Conservation (phyloP, 495 filamentous ascomycete genomes). For the Penicillium chermesinum region DNA sequence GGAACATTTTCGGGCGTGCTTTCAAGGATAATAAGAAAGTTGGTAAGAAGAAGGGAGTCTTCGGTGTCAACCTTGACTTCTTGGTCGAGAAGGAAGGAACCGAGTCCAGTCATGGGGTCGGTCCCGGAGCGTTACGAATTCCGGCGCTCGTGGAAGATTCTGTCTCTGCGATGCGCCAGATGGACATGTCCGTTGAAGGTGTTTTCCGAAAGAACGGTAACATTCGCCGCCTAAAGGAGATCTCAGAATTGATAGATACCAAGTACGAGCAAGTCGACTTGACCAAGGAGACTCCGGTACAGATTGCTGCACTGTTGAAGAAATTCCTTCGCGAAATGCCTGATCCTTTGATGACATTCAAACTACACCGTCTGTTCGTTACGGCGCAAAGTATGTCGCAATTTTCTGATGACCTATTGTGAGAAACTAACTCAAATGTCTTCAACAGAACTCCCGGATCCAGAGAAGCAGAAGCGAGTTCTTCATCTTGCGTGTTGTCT, state of each 20-base stretch:
- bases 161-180: constrained; percentile 88
- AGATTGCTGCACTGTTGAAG: constrained; percentile 90
- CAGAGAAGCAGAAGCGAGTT: constrained; percentile 74
- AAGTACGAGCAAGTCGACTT: constrained; percentile 78
- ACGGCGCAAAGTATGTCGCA: constrained; percentile 68
- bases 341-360: constrained; percentile 91
- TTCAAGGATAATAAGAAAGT: constrained; percentile 79
- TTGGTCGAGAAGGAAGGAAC: constrained; percentile 91
- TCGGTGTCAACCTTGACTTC: constrained; percentile 76
- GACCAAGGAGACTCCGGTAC: constrained; percentile 78
- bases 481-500: constrained; percentile 92
- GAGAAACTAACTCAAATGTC: constrained; percentile 20
- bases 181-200: constrained; percentile 98
- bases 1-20: constrained; percentile 95
- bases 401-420: background rate
- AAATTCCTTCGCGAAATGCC: constrained; percentile 93
- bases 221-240: constrained; percentile 81
- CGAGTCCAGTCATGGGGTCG: constrained; percentile 92
- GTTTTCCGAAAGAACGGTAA: constrained; percentile 99
- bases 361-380: constrained; percentile 87
- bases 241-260: constrained; percentile 79
- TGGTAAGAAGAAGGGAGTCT: constrained; percentile 88
- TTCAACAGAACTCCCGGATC: constrained; percentile 67
- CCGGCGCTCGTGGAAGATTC: constrained; percentile 88
- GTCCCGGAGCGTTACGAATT: constrained; percentile 81